Conservation (phyloP, 129 eudicot genomes). For the Helianthus annuus region DNA sequence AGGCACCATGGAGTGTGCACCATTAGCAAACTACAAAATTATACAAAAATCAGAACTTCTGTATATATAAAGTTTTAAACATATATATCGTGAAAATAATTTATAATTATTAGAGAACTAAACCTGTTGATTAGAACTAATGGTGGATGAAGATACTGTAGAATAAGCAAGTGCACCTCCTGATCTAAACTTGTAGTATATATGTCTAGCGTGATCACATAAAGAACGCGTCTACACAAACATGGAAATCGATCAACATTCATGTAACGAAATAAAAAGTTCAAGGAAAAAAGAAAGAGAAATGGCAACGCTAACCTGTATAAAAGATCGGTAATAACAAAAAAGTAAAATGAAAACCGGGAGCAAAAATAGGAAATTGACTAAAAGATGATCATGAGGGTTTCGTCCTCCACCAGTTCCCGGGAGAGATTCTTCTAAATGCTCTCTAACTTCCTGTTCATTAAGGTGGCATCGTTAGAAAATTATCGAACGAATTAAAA, state of each 20-base stretch:
- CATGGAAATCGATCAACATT: conserved; percentile 19
- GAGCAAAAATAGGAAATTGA: conserved; percentile 63
- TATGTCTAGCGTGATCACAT: conserved; percentile 71
- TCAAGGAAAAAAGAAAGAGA: not conserved
- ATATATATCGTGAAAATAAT: not conserved
- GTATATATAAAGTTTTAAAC: not conserved
- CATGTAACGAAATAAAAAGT: not conserved
- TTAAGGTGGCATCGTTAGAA: conserved; percentile 2
- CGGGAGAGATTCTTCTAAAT: conserved; percentile 77
- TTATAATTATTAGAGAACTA: not conserved
- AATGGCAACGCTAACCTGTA: conserved; percentile 57
- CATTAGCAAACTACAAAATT: conserved; percentile 47
- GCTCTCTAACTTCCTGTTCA: conserved; percentile 57
- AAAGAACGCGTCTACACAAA: conserved; percentile 61
- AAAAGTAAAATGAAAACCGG: conserved; percentile 56
- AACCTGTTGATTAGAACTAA: conserved; percentile 62
- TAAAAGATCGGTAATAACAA: conserved; percentile 63
- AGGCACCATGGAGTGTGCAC: conserved; percentile 69
- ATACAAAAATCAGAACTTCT: not conserved
- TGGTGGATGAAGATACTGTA: conserved; percentile 61
- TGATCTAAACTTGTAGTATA: conserved; percentile 70
- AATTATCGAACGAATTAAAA: not conserved
- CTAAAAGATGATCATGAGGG: conserved; percentile 59
- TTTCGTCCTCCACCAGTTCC: conserved; percentile 87
- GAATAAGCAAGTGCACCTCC: conserved; percentile 64